Evolutionary conservation across 495 filamentous ascomycete genomes (phyloP).

Genomic region (Letharia columbiana): DNA sequence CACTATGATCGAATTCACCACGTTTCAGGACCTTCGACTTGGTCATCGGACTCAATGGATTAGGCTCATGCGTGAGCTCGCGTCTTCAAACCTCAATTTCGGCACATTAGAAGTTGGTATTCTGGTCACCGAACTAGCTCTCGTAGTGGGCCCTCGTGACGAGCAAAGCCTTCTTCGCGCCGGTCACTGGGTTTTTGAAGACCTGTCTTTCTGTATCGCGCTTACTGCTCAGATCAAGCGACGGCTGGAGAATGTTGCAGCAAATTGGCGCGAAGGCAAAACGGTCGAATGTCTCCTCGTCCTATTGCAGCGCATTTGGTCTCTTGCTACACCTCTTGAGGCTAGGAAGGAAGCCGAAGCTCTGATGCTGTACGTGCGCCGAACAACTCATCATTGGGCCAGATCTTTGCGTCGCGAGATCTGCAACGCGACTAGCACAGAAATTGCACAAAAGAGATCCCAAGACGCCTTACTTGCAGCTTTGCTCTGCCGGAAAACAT

Average conservation of each 20-base stretch:
- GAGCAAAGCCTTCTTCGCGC: constrained; percentile 30
- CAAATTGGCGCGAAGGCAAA: constrained; percentile 45
- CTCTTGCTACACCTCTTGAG: background rate
- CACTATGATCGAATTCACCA: constrained; percentile 42
- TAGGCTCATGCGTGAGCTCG: constrained; percentile 42
- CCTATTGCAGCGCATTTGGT: constrained; percentile 13
- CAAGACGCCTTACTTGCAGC: constrained; percentile 40
- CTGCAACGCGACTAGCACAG: constrained; percentile 33
- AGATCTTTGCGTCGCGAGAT: constrained; percentile 37
- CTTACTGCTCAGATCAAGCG: constrained; percentile 36
- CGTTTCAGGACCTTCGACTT: constrained; percentile 40
- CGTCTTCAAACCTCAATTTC: constrained; percentile 46
- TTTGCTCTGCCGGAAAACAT: constrained; percentile 45
- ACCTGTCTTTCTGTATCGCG: constrained; percentile 37
- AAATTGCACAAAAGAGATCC: constrained; percentile 31
- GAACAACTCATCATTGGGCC: constrained; percentile 38
- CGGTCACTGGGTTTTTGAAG: constrained; percentile 39
- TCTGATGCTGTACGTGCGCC: constrained; percentile 25
- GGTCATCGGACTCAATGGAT: constrained; percentile 42
- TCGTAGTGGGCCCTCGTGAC: constrained; percentile 40
- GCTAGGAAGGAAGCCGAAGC: constrained; percentile 7
- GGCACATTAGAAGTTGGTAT: constrained; percentile 37
- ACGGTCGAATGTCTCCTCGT: constrained; percentile 14
- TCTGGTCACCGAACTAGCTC: constrained; percentile 34
- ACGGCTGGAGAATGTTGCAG: constrained; percentile 33